Evolutionary conservation across 1,284 basidiomycete genomes (phyloP).

Genomic region (Neonothopanus nambi): DNA sequence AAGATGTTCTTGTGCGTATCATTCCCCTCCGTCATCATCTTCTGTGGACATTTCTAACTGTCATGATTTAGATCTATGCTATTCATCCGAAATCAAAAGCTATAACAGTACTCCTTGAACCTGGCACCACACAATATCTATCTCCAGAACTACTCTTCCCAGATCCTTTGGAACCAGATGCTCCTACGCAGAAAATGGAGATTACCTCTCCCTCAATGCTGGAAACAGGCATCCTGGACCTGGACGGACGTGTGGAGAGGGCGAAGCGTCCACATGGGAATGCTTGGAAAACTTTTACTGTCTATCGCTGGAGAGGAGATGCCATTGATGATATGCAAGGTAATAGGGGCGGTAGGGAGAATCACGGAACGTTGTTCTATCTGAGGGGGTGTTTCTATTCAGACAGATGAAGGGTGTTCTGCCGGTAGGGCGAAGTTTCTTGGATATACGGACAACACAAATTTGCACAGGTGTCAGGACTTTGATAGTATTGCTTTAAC

Average conservation of each 20-base stretch:
- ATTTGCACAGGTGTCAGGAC: no score
- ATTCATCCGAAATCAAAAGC: constrained; percentile 41
- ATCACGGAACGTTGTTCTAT: constrained; percentile 54
- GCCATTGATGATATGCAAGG: constrained; percentile 25
- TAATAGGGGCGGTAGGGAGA: constrained; percentile 49
- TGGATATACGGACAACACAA: no score
- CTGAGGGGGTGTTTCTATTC: constrained; percentile 28
- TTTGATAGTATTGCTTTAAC: no score
- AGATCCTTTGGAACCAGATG: constrained; percentile 27
- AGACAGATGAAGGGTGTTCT: no score
- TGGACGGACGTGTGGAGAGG: constrained; percentile 46
- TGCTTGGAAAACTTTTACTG: constrained; percentile 53
- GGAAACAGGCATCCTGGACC: constrained; percentile 50
- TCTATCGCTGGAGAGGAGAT: constrained; percentile 46
- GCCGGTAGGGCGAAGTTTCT: no score
- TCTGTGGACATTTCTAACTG: neutral
- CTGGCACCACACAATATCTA: constrained; percentile 36
- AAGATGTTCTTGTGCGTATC: constrained; percentile 50
- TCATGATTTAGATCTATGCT: constrained; percentile 38
- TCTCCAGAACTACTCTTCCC: constrained; percentile 37
- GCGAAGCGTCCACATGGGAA: constrained; percentile 42
- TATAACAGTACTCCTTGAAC: constrained; percentile 43
- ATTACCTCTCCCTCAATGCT: constrained; percentile 47
- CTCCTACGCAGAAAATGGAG: constrained; percentile 37
- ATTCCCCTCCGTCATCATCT: neutral